Base-by-base conservation (phyloP, 352 stramenopile species). In the Achlya hypogyna region DNA sequence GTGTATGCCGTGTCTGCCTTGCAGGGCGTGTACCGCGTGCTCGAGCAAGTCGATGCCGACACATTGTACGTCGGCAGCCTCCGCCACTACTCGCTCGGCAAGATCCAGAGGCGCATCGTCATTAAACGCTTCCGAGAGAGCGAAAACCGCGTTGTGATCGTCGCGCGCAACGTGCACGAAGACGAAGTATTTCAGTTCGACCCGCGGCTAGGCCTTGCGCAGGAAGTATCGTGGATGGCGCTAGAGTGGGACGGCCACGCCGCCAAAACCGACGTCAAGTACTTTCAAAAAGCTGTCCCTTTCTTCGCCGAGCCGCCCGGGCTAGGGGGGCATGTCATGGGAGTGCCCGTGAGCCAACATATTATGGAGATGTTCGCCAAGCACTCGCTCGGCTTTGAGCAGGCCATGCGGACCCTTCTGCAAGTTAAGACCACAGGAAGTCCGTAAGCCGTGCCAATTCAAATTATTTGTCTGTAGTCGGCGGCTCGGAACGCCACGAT, bases 291-390 rank as follows among this genome's bases (percentile, higher is more conserved):
- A 16, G 49, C 49, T 6, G 16, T 54, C 29, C 49, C 49, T 6
- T 54, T 34, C 29, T 54, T 54, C 29, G 49, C 29, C 29, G 49
- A 54, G 29, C 6, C 23, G 23, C 49, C 49, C 6, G 6, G 6
- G 23, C 23, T 54, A 6, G 29, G 16, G 23, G 16, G 49, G 6
- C 23, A 54, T 14, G 16, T 54, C 29, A 54, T 34, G 29, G 49
- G 49, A 6, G 49, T 54, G 23, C 49, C 49, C 6, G 49, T 54
- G 29, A 54, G 49, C 29, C 49, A 54, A 16, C 49, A 54, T 16
- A 34, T 54, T 28, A 54, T 54, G 49, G 49, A 54, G 29, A 54
- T 54, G 23, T 54, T 54, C 16, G 23, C 49, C 49, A 28, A 54
- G 29, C 49, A 54, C 23, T 54, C 49, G 29, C 23, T 54, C 23